Percentiles rank a stretch among this genome's conserved stretches.
Evolutionary conservation across 179 eudicot species (phyloP).

Genomic region (Heliamphora pulchella): DNA sequence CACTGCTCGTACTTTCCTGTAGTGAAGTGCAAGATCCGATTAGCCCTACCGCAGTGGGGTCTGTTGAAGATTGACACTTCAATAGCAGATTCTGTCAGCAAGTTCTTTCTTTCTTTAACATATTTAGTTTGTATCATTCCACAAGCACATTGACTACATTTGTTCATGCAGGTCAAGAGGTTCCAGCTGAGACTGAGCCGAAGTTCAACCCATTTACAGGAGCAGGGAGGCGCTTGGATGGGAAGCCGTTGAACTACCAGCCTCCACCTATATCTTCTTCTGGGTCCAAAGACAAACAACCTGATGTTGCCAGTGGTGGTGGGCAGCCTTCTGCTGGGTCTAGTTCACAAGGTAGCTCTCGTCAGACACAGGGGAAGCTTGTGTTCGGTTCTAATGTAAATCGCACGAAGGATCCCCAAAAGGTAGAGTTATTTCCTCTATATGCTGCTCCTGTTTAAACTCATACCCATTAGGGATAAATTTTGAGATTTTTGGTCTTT

Average conservation of each 20-base stretch:
- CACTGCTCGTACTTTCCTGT: no score
- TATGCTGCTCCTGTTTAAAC: no score
- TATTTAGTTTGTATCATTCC: neutral
- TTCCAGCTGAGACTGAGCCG: constrained; percentile 56
- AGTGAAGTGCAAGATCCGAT: no score
- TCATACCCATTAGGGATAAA: no score
- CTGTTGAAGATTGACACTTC: neutral
- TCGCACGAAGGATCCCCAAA: constrained; percentile 42
- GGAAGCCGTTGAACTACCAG: constrained; percentile 48
- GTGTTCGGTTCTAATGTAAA: constrained; percentile 67
- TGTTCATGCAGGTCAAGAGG: constrained; percentile 45
- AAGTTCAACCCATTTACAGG: constrained; percentile 86
- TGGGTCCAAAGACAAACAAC: constrained; percentile 47
- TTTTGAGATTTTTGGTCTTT: neutral
- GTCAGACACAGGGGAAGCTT: constrained; percentile 79
- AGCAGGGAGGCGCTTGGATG: constrained; percentile 69
- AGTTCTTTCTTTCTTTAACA: neutral
- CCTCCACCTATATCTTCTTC: constrained; percentile 48
- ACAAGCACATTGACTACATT: neutral
- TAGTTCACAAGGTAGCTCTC: constrained; percentile 55
- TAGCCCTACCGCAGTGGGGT: no score
- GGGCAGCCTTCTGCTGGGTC: constrained; percentile 46
- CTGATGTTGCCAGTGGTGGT: constrained; percentile 29
- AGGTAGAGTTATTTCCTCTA: constrained; percentile 28
- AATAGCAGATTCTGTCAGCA: neutral